These are phyloP conservation scores for Glomus cerebriforme DNA, from an alignment of 192 early-diverging fungal genomes.

Conservation along the genomic window DNA sequence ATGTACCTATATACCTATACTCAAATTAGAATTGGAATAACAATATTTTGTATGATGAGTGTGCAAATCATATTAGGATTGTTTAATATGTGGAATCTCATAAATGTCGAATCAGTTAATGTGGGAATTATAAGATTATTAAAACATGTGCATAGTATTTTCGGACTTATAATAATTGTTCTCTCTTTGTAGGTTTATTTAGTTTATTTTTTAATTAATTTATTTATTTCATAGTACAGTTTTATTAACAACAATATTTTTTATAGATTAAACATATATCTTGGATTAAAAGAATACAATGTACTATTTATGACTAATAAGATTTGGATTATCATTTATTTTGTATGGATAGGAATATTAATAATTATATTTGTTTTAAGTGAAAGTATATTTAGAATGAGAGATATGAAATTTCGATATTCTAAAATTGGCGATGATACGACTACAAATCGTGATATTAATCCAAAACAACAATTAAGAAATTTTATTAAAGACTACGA, in stretches of 20 bases:
- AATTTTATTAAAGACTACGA: background rate
- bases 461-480: background rate
- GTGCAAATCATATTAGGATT: conserved; percentile 21
- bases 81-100: conserved; percentile 5
- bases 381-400: background rate
- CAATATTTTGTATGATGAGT: conserved; percentile 4
- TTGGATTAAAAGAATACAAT: background rate
- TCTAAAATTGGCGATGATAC: background rate
- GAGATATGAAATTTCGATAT: background rate
- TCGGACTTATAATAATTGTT: conserved; percentile 4
- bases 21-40: conserved; percentile 22
- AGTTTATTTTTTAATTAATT: background rate
- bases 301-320: background rate
- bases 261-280: background rate
- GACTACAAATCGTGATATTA: too few species aligned
- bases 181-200: conserved; percentile 19
- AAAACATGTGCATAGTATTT: conserved; percentile 10
- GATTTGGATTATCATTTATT: background rate
- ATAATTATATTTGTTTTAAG: background rate
- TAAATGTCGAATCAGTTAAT: conserved; percentile 26
- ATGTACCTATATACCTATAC: too few species aligned
- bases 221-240: background rate
- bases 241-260: background rate
- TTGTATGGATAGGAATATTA: background rate
- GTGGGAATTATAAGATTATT: conserved; percentile 6